Conservation (phyloP, 225 moss, liverwort and hornwort genomes). For the Polytrichum formosum region DNA sequence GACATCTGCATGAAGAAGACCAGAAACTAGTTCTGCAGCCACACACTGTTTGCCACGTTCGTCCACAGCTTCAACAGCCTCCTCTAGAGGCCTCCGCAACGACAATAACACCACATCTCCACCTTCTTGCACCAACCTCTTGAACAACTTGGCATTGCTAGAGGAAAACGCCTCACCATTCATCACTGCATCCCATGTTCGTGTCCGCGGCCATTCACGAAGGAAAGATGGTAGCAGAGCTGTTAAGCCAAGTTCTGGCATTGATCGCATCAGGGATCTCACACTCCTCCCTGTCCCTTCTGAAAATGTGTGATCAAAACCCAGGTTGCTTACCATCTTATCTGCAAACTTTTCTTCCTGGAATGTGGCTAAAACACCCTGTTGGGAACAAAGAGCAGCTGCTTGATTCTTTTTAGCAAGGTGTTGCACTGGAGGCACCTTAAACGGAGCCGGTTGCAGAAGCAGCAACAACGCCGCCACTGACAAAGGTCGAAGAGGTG, state of each 20-base stretch:
- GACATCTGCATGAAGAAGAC: conserved; percentile 91
- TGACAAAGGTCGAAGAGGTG: conserved; percentile 86
- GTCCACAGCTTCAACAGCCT: conserved; percentile 54
- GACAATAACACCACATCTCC: conserved; percentile 60
- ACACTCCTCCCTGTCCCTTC: conserved; percentile 76
- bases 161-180: conserved; percentile 87
- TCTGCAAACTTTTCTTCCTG: conserved; percentile 56
- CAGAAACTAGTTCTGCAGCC: conserved; percentile 87
- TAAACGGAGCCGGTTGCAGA: conserved; percentile 75
- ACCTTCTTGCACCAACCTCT: conserved; percentile 88
- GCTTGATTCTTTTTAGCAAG: conserved; percentile 34
- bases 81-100: conserved; percentile 74
- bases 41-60: conserved; percentile 98
- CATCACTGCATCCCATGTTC: conserved; percentile 79
- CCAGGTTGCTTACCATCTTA: conserved; percentile 74
- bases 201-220: conserved; percentile 96
- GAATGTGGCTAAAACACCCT: conserved; percentile 46
- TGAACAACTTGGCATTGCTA: conserved; percentile 85
- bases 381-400: conserved; percentile 48
- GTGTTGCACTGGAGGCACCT: conserved; percentile 46
- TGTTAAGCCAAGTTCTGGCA: conserved; percentile 88
- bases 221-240: conserved; percentile 90
- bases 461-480: conserved; percentile 82
- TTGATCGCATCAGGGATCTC: conserved; percentile 61
- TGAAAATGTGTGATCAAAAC: conserved; percentile 80